These are phyloP conservation scores for Drechslerella coelobrocha DNA, from an alignment of 2,329 filamentous ascomycete species.

Conservation along the genomic window DNA sequence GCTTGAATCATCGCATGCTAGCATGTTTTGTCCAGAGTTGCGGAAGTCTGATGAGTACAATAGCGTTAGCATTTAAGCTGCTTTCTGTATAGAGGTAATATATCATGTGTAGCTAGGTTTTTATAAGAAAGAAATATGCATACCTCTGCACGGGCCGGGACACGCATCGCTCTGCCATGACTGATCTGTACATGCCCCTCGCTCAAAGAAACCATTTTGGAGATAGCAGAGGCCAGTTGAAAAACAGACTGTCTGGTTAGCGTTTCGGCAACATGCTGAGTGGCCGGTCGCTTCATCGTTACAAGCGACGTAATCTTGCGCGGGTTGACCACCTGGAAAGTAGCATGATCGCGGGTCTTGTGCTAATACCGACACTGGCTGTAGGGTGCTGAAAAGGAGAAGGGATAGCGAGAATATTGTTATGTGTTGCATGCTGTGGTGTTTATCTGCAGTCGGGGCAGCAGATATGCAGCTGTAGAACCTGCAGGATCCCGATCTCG, in stretches of 20 bases:
- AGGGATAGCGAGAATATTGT: slow-evolving; percentile 24
- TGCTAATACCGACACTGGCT: slow-evolving; percentile 16
- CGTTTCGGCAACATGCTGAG: slow-evolving; percentile 39
- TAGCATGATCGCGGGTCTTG: slow-evolving; percentile 36
- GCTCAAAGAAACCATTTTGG: slow-evolving; percentile 23
- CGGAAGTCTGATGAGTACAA: slow-evolving; percentile 14
- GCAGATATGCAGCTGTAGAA: too few species aligned
- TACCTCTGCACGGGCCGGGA: slow-evolving; percentile 40
- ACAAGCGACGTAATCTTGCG: slow-evolving; percentile 26
- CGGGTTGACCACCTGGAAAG: slow-evolving; percentile 23
- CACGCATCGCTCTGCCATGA: slow-evolving; percentile 43
- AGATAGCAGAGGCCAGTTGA: slow-evolving; percentile 37
- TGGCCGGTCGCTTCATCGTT: slow-evolving; percentile 28
- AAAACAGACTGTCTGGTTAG: slow-evolving; percentile 41
- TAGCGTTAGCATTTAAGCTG: too few species aligned
- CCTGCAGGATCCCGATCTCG: too few species aligned
- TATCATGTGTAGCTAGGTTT: background rate
- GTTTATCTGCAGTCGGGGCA: too few species aligned
- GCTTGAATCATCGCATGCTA: slow-evolving; percentile 23
- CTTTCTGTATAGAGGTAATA: too few species aligned
- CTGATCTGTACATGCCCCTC: slow-evolving; percentile 43
- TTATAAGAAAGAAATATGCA: background rate
- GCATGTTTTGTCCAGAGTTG: slow-evolving; percentile 37
- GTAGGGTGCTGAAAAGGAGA: slow-evolving; percentile 11
- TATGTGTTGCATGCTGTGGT: slow-evolving; percentile 44